These are phyloP conservation scores for Diaporthe aspalathi DNA, from an alignment of 2,329 filamentous ascomycete genomes.

Conservation along the genomic window DNA sequence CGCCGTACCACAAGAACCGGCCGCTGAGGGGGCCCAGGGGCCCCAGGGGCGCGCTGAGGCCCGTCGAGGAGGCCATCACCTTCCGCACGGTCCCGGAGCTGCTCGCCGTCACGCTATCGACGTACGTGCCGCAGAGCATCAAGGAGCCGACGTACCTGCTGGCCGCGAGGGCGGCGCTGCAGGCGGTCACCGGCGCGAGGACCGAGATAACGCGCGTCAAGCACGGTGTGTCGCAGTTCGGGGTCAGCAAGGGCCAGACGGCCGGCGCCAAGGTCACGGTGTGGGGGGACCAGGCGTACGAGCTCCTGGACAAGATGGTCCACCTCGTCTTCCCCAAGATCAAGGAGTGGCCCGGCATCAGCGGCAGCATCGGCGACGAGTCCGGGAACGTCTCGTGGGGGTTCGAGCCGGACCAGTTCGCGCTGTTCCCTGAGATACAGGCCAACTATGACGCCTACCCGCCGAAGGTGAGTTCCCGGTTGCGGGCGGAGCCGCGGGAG, in stretches of 20 bases:
- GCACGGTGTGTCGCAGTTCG: constrained; percentile 79
- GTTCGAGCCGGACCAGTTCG: constrained; percentile 78
- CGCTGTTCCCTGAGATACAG: constrained; percentile 92
- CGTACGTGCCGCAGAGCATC: constrained; percentile 75
- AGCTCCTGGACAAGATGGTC: constrained; percentile 91
- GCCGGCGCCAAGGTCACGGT: constrained; percentile 83
- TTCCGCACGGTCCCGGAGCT: constrained; percentile 90
- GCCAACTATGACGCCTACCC: constrained; percentile 81
- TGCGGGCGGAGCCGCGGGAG: constrained; percentile 32
- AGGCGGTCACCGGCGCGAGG: constrained; percentile 84
- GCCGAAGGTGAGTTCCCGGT: constrained; percentile 31
- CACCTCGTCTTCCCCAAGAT: constrained; percentile 93
- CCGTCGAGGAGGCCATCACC: constrained; percentile 78
- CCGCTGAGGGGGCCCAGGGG: constrained; percentile 87
- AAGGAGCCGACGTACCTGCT: constrained; percentile 81
- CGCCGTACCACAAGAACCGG: constrained; percentile 94
- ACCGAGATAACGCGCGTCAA: constrained; percentile 77
- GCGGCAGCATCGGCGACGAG: constrained; percentile 79
- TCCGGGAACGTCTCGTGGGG: constrained; percentile 90
- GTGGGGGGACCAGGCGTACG: constrained; percentile 82
- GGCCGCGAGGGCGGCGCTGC: constrained; percentile 84
- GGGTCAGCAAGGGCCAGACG: constrained; percentile 76
- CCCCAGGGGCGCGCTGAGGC: constrained; percentile 71
- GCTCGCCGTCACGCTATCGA: constrained; percentile 82
- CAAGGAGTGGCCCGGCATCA: constrained; percentile 89